phyloP scores from a whole-genome alignment of 2,329 filamentous ascomycete species.

The Trichoderma breve region DNA sequence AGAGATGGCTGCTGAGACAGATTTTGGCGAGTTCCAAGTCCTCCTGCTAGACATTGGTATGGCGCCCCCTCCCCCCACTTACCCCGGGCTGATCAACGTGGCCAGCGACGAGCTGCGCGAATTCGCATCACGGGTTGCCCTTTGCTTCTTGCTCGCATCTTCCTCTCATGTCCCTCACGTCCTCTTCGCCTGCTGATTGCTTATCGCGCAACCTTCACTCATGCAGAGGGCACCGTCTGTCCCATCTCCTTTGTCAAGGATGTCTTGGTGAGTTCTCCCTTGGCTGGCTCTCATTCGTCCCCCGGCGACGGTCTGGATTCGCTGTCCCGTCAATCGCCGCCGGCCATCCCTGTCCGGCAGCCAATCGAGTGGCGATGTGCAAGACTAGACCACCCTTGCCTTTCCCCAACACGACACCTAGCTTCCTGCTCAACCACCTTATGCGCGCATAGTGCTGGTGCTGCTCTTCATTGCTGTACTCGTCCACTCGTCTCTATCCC shows the following conservation, averaged over 20 bases:
- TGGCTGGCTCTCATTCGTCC: constrained; percentile 22
- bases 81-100: constrained; percentile 14
- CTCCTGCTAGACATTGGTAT: constrained; percentile 40
- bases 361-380: constrained; percentile 19
- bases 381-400: constrained; percentile 17
- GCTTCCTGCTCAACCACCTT: constrained; percentile 15
- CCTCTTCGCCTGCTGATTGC: constrained; percentile 18
- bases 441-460: constrained; percentile 3
- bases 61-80: constrained; percentile 16
- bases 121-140: constrained; percentile 1
- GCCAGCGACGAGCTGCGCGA: constrained; percentile 8
- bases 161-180: neutral
- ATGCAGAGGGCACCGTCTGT: constrained; percentile 74
- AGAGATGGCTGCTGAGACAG: constrained; percentile 23
- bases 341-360: constrained; percentile 21
- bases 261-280: constrained; percentile 63
- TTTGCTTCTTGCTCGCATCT: neutral
- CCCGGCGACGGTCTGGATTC: constrained; percentile 15
- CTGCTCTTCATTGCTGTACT: neutral
- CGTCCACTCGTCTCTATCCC: neutral
- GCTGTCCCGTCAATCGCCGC: constrained; percentile 18
- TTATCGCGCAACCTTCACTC: constrained; percentile 17
- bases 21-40: constrained; percentile 33
- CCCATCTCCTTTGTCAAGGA: constrained; percentile 84
- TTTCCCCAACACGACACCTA: constrained; percentile 17